Conservation (phyloP, 1,139 yeast genomes). For the Blastobotrys arbuscula region DNA sequence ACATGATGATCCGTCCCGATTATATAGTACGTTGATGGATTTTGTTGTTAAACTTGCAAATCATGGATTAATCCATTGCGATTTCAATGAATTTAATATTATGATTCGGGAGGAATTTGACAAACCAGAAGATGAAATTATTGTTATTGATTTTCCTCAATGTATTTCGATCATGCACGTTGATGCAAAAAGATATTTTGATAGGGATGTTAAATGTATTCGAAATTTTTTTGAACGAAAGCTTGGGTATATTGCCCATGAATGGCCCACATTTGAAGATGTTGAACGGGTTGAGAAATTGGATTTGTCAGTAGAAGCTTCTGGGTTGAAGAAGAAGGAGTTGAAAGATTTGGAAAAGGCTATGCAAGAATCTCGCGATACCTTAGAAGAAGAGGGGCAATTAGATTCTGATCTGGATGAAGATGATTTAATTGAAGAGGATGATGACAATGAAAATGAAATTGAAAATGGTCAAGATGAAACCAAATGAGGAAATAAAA, state of each 20-base stretch:
- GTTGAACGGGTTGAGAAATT: conserved; percentile 60
- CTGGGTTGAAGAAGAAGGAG: conserved; percentile 78
- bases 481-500: conserved; percentile 12
- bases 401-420: conserved; percentile 27
- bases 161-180: conserved; percentile 89
- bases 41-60: conserved; percentile 80
- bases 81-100: conserved; percentile 92
- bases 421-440: conserved; percentile 32
- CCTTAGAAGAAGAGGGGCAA: conserved; percentile 28
- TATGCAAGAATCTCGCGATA: conserved; percentile 41
- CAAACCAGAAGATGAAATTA: conserved; percentile 52
- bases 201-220: conserved; percentile 89
- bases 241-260: conserved; percentile 69
- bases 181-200: conserved; percentile 82
- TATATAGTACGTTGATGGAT: conserved; percentile 80
- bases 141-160: conserved; percentile 97
- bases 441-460: conserved; percentile 24
- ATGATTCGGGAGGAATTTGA: conserved; percentile 66
- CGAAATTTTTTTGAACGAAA: conserved; percentile 75
- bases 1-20: conserved; percentile 59
- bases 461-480: conserved; percentile 27
- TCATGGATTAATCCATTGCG: conserved; percentile 93
- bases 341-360: conserved; percentile 72
- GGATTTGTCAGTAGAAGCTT: conserved; percentile 83
- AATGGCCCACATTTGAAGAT: conserved; percentile 78